phyloP scores from a whole-genome alignment of 2,329 filamentous ascomycete genomes.

The Verticillium albo-atrum region DNA sequence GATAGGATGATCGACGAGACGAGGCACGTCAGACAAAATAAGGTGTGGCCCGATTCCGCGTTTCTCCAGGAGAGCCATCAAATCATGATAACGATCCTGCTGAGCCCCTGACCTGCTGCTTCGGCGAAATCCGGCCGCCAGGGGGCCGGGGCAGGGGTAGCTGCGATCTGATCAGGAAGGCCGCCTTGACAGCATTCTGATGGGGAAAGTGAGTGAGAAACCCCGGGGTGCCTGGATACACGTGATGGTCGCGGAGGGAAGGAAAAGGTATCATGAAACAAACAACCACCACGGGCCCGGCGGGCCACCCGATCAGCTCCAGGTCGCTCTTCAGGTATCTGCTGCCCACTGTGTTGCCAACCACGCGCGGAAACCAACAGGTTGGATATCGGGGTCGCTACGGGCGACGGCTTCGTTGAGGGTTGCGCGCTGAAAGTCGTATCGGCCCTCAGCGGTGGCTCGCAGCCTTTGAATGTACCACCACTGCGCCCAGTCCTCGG shows the following conservation, averaged over 20 bases:
- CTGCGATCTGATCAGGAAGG: background rate
- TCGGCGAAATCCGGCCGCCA: background rate
- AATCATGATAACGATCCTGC: background rate
- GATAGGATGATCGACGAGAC: background rate
- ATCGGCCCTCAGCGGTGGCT: conserved; percentile 64
- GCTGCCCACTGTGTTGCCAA: conserved; percentile 40
- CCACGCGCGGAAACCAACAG: conserved; percentile 51
- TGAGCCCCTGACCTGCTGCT: background rate
- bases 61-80: background rate
- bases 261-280: background rate
- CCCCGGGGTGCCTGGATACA: background rate
- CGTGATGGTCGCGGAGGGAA: background rate
- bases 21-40: background rate
- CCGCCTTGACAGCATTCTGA: background rate
- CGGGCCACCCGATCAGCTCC: background rate
- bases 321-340: background rate
- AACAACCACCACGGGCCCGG: background rate
- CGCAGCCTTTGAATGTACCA: conserved; percentile 57
- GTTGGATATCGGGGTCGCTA: conserved; percentile 36
- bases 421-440: conserved; percentile 57
- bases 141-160: background rate
- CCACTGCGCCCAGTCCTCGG: conserved; percentile 42
- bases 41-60: background rate
- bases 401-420: conserved; percentile 47
- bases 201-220: no score